phyloP scores from a whole-genome alignment of 2,329 filamentous ascomycete species.

The Pseudopithomyces chartarum region DNA sequence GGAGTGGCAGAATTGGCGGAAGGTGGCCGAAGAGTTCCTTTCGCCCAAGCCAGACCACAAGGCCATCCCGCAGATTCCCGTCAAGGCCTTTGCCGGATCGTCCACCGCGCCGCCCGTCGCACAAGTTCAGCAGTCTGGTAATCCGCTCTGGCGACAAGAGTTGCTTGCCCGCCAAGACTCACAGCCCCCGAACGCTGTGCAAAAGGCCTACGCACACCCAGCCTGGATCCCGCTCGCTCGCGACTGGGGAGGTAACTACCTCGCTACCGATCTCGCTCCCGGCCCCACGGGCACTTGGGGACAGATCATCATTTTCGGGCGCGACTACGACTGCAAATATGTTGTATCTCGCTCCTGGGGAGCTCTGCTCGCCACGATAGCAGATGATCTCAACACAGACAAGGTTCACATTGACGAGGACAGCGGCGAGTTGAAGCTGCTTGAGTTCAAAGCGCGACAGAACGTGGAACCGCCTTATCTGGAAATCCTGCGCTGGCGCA shows the following conservation, averaged over 20 bases:
- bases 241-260: conserved; percentile 98
- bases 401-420: conserved; percentile 96
- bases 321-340: conserved; percentile 98
- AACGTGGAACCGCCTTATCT: conserved; percentile 93
- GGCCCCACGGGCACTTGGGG: conserved; percentile 92
- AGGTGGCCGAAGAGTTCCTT: conserved; percentile 89
- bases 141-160: conserved; percentile 80
- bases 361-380: conserved; percentile 80
- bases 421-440: conserved; percentile 84
- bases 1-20: conserved; percentile 96
- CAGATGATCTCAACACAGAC: conserved; percentile 89
- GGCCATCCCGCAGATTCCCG: conserved; percentile 66
- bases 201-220: conserved; percentile 91
- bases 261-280: conserved; percentile 90
- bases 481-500: conserved; percentile 92
- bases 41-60: conserved; percentile 59
- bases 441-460: conserved; percentile 80
- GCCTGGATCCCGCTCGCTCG: conserved; percentile 95
- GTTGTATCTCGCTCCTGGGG: conserved; percentile 93
- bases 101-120: conserved; percentile 72
- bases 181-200: conserved; percentile 82
- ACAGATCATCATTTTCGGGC: conserved; percentile 93
- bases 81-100: conserved; percentile 72
- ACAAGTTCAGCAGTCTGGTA: conserved; percentile 56
- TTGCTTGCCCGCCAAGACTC: conserved; percentile 84